phyloP scores from a whole-genome alignment of 2,329 filamentous ascomycete genomes.

The Arthrobotrys sinensis region DNA sequence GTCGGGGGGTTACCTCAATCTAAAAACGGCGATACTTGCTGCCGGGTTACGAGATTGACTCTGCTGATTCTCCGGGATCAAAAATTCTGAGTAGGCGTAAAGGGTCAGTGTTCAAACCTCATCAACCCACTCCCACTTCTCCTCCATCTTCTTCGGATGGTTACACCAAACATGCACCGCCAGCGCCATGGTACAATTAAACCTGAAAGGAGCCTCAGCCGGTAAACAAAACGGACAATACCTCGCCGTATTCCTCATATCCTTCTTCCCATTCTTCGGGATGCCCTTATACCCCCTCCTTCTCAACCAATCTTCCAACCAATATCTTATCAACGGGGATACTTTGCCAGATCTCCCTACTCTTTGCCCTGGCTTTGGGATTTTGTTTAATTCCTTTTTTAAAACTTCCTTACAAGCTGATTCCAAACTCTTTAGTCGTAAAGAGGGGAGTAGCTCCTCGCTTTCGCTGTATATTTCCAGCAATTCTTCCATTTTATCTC shows the following conservation, averaged over 20 bases:
- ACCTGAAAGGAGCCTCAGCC: not conserved
- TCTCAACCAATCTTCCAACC: constrained; percentile 48
- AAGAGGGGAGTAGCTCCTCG: constrained; percentile 9
- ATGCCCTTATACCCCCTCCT: constrained; percentile 32
- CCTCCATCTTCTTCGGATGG: constrained; percentile 38
- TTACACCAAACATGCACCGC: constrained; percentile 44
- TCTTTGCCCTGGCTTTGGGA: constrained; percentile 29
- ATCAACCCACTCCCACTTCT: constrained; percentile 38
- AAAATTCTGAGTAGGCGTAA: no score
- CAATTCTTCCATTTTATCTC: constrained; percentile 37
- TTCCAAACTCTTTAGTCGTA: constrained; percentile 7
- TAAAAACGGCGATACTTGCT: no score
- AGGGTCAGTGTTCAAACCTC: not conserved
- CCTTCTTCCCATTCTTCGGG: constrained; percentile 3
- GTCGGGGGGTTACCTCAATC: no score
- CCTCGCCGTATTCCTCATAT: constrained; percentile 38
- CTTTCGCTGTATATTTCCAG: constrained; percentile 31
- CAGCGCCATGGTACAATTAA: constrained; percentile 17
- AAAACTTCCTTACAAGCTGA: constrained; percentile 12
- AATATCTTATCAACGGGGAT: constrained; percentile 34
- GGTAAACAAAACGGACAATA: constrained; percentile 40
- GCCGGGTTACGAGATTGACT: no score
- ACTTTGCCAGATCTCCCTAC: constrained; percentile 1
- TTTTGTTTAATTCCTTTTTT: constrained; percentile 17
- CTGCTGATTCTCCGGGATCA: no score